Evolutionary conservation across 176 grass and related monocot species (phyloP), one percentile per base, ranked within the genome.

Genomic region (Cenchrus purpureus): DNA sequence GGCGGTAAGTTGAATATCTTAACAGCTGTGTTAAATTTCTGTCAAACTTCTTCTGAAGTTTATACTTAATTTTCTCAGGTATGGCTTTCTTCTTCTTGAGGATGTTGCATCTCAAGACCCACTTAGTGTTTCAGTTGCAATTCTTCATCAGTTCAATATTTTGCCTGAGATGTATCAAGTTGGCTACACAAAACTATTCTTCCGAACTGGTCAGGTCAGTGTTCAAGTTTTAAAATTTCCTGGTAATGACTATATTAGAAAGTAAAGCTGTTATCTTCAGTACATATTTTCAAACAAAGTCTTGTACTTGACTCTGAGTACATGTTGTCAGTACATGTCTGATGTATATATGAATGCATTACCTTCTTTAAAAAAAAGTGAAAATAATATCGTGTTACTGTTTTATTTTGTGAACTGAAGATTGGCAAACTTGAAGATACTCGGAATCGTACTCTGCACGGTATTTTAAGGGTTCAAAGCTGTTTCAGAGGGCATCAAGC

Each of bases 121-220:
- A 76, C 89, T 99, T 31, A 94, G 91, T 79, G 91, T 99, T 86
- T 99, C 97, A 44, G 93, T 99, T 86, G 97, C 93, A 82, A 96
- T 99, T 85, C 97, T 99, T 82, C 88, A 94, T 19, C 97, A 99
- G 57, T 99, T 99, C 71, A 99, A 96, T 75, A 99, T 99, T 84
- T 88, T 94, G 52, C 93, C 93, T 69, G 97, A 99, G 79, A 98
- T 98, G 97, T 98, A 98, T 85, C 97, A 98, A 94, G 91, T 98
- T 92, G 97, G 97, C 78, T 98, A 95, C 80, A 95, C 97, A 82
- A 98, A 95, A 44, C 92, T 98, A 54, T 98, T 98, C 85, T 99
- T 99, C 84, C 87, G 97, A 76, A 99, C 93, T 61, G 97, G 97
- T 52, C 97, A 99, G 91, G 97, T 99, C 54, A 91, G 91, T 81